phyloP scores from a whole-genome alignment of 1,139 yeast genomes.

The Neolecta irregularis region DNA sequence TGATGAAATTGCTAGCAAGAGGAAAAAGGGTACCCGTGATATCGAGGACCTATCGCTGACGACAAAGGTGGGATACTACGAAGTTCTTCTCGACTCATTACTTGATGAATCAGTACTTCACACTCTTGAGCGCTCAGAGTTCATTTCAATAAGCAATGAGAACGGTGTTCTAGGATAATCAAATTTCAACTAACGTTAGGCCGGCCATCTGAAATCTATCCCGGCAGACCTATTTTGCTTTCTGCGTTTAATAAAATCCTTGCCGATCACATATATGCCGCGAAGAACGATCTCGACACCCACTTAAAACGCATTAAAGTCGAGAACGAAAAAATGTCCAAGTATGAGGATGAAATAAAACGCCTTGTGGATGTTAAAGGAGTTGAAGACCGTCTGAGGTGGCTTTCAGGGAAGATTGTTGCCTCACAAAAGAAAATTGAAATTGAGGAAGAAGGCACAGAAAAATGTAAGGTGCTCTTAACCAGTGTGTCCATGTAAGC shows the following conservation, averaged over 20 bases:
- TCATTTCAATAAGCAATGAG: slow-evolving; percentile 44
- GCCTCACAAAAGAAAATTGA: too few relatives aligned
- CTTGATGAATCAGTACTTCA: slow-evolving; percentile 51
- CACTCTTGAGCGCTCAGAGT: slow-evolving; percentile 60
- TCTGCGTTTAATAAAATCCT: slow-evolving; percentile 64
- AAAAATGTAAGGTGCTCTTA: too few relatives aligned
- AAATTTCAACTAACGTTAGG: too few relatives aligned
- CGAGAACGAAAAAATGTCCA: slow-evolving; percentile 3
- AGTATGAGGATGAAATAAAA: slow-evolving; percentile 12
- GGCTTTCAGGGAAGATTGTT: too few relatives aligned
- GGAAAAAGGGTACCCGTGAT: slow-evolving; percentile 19
- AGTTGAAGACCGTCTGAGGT: slow-evolving; percentile 23
- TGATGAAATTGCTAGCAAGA: slow-evolving; percentile 49
- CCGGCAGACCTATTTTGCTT: slow-evolving; percentile 72
- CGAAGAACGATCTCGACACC: slow-evolving; percentile 40
- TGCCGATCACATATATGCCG: slow-evolving; percentile 40
- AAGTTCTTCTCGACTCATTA: slow-evolving; percentile 43
- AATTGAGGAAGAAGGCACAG: too few relatives aligned
- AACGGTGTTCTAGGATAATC: too few relatives aligned
- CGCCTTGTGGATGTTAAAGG: slow-evolving; percentile 7
- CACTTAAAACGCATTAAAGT: slow-evolving; percentile 3
- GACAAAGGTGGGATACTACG: slow-evolving; percentile 32
- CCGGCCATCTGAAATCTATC: slow-evolving; percentile 44
- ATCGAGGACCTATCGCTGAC: slow-evolving; percentile 15
- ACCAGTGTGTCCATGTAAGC: too few relatives aligned